Evolutionary conservation across 2,329 filamentous ascomycete species (phyloP), one percentile per base, ranked within the genome.

Genomic region (Trichophyton mentagrophytes): DNA sequence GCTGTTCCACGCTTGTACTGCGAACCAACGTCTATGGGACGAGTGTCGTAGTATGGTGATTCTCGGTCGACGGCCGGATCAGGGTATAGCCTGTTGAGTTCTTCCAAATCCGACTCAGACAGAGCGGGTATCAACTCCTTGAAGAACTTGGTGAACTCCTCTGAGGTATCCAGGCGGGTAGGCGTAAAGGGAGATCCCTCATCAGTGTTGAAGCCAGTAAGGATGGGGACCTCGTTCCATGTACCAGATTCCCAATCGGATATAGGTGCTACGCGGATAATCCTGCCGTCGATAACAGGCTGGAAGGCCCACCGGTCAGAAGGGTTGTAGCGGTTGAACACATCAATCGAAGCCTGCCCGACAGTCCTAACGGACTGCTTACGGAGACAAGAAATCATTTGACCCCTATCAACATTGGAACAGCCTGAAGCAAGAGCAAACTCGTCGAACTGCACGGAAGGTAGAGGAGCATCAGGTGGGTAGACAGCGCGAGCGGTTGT

Each of bases 161-260:
- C 72, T 9, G 79, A 73, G 1, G 74, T 75, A 13, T 76, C 72
- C 59, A 80, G 76, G 5, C 69, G 66, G 13, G 74, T 70, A 0
- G 84, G 80, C 0, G 88, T 80, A 67, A 89, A 89, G 42, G 77
- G 70, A 0, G 83, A 79, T 15, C 86, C 87, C 70, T 90, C 87
- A 67, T 89, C 84, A 44, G 82, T 81, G 71, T 85, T 85, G 75
- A 85, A 89, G 6, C 86, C 86, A 0, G 85, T 88, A 57, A 90
- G 73, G 57, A 89, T 79, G 6, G 84, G 82, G 6, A 85, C 76
- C 64, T 78, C 77, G 65, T 85, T 77, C 69, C 78, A 82, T 15
- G 74, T 70, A 0, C 78, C 75, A 0, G 78, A 73, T 27, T 75
- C 69, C 83, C 83, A 86, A n/a, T 79, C 77, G n/a, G 78, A 74